Evolutionary conservation across 1,284 basidiomycete genomes (phyloP).

Genomic region (Papiliotrema nemorosa): DNA sequence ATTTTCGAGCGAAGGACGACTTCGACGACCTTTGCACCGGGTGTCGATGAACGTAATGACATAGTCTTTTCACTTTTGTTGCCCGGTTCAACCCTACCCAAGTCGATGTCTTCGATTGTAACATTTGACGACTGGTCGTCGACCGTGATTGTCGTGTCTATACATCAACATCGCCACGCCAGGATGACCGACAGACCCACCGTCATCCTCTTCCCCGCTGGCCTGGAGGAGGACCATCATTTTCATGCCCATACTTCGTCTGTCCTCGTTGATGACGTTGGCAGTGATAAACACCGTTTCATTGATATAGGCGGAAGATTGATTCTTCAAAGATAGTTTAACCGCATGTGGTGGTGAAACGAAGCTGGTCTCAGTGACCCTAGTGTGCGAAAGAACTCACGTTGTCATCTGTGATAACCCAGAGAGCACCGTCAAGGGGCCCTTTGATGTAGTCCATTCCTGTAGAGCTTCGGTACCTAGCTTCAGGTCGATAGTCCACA

Average conservation of each 20-base stretch:
- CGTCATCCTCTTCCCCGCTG: slow-evolving; percentile 64
- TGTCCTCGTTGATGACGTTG: slow-evolving; percentile 65
- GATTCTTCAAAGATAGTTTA: slow-evolving; percentile 57
- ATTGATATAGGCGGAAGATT: slow-evolving; percentile 66
- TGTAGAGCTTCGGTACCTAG: slow-evolving; percentile 15
- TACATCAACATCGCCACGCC: no score
- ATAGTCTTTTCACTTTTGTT: slow-evolving; percentile 11
- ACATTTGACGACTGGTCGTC: slow-evolving; percentile 14
- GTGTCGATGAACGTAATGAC: slow-evolving; percentile 10
- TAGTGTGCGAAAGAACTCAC: background rate
- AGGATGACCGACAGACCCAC: no score
- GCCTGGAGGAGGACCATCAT: slow-evolving; percentile 75
- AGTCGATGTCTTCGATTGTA: slow-evolving; percentile 22
- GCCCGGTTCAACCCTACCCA: slow-evolving; percentile 21
- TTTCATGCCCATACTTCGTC: slow-evolving; percentile 61
- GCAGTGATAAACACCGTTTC: slow-evolving; percentile 70
- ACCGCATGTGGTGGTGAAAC: slow-evolving; percentile 62
- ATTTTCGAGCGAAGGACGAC: slow-evolving; percentile 21
- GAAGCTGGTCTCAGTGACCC: slow-evolving; percentile 53
- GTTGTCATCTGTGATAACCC: no score
- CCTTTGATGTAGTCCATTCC: slow-evolving; percentile 21
- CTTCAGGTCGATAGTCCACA: slow-evolving; percentile 34
- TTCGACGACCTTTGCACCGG: slow-evolving; percentile 28
- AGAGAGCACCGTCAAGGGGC: slow-evolving; percentile 9
- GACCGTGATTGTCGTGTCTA: slow-evolving; percentile 17